Base-by-base conservation (phyloP, 805 yeast genomes). In the Danielia reshetovae region DNA sequence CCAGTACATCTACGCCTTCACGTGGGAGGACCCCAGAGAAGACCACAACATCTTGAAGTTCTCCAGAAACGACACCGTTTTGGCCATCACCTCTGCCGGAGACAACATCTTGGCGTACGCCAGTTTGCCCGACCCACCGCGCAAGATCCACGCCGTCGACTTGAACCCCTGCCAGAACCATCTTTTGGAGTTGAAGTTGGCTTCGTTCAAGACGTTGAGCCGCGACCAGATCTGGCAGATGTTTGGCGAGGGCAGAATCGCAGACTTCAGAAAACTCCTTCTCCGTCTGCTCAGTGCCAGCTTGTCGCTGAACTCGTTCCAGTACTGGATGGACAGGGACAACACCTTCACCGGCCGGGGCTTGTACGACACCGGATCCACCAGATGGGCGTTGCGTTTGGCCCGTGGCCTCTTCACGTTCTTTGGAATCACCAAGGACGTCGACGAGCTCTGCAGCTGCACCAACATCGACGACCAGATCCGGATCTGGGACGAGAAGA, bases 21-120 rank as follows among this genome's bases (percentile, higher is more conserved):
- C 94, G 5, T 85, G 95, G 95, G 95, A 85, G 59, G 95, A 85
- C 54, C 94, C 94, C 19, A 71, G 82, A 37, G 93, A 83, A 60
- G 95, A 85, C 62, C 74, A 76, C 40, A 70, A 70, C 32, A 80
- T 85, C 36, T 67, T 85, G 46, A 72, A 78, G 28, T 65, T 85
- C 49, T 64, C 68, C 21, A 59, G 77, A 10, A 69, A 72, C 19
- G 95, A 85, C 52, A 81, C 86, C 1, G 85, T 85, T 3, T 68
- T 85, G 46, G 89, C 90, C 15, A 85, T 85, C 37, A 85, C 94
- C 4, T 83, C 90, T 27, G 95, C 94, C 4, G 93, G 93, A 45
- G 95, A 85, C 60, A 85, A 85, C 54, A 68, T 85, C 42, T 67
- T 85, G 45, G 72, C 85, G 11, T 85, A 85, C 55, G 89, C 93